Evolutionary conservation across 176 grass and related monocot species (phyloP).

Genomic region (Eleusine coracana): DNA sequence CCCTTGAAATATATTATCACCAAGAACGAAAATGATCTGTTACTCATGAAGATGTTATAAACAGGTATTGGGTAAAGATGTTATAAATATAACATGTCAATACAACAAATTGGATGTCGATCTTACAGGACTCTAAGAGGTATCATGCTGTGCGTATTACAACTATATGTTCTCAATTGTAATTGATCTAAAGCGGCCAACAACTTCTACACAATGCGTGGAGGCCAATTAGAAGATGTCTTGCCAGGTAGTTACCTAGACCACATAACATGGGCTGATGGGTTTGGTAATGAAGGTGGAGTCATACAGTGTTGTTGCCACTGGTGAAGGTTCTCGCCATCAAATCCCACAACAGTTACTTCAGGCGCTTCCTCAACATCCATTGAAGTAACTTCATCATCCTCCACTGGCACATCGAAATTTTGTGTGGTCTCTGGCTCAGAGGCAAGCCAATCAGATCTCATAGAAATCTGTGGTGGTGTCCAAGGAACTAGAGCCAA

Average conservation of each 20-base stretch:
- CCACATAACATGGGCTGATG: conserved; percentile 65
- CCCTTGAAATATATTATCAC: no score
- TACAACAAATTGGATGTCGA: not conserved
- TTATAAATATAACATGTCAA: not conserved
- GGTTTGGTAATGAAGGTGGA: conserved; percentile 39
- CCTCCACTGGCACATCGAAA: conserved; percentile 58
- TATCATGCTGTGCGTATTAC: conserved; percentile 48
- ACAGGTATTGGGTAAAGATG: not conserved
- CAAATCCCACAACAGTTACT: conserved; percentile 8
- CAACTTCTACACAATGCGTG: no score
- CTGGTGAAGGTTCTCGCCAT: conserved; percentile 45
- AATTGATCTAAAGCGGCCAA: conserved; percentile 12
- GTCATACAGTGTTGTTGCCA: conserved; percentile 74
- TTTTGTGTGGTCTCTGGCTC: conserved; percentile 5
- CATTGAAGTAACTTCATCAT: conserved; percentile 65
- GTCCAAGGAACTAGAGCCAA: conserved; percentile 84
- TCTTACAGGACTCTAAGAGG: not conserved
- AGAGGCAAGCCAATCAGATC: conserved; percentile 29
- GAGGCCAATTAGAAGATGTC: conserved; percentile 29
- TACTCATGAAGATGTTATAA: no score
- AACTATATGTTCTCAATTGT: not conserved
- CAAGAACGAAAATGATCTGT: no score
- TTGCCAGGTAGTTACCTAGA: conserved; percentile 44
- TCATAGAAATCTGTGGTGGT: conserved; percentile 31
- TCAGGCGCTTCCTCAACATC: conserved; percentile 55